Conservation (phyloP, 1,284 basidiomycete genomes). For the Ustilago trichophora region DNA sequence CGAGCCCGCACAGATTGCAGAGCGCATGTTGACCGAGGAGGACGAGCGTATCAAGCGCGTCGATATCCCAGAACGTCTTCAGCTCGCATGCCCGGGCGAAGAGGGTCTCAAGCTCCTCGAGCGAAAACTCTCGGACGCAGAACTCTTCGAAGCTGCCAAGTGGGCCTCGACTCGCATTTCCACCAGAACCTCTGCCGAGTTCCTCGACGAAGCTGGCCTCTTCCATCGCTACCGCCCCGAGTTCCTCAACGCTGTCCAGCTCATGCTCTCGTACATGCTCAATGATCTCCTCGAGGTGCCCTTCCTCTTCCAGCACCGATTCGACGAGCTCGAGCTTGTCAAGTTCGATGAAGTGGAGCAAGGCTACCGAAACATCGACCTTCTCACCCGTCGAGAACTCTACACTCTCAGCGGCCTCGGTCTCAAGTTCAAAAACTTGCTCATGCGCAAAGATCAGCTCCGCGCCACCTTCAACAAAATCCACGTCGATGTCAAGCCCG, state of each 20-base stretch:
- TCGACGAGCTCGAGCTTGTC: constrained; percentile 85
- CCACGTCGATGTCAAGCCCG: constrained; percentile 71
- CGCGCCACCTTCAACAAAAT: constrained; percentile 54
- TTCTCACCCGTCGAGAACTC: constrained; percentile 60
- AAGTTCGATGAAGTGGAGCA: constrained; percentile 36
- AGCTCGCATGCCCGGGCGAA: constrained; percentile 76
- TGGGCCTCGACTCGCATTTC: constrained; percentile 90
- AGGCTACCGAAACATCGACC: constrained; percentile 42
- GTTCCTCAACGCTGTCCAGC: constrained; percentile 82
- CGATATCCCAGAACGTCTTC: constrained; percentile 96
- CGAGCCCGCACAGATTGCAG: constrained; percentile 94
- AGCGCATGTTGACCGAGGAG: constrained; percentile 88
- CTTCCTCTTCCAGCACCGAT: constrained; percentile 91
- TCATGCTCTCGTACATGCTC: constrained; percentile 84
- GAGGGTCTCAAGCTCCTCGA: constrained; percentile 72
- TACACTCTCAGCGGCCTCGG: constrained; percentile 75
- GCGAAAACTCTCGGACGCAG: constrained; percentile 73
- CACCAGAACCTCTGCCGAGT: constrained; percentile 71
- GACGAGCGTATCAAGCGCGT: constrained; percentile 87
- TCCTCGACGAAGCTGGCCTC: constrained; percentile 71
- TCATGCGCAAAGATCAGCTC: constrained; percentile 59
- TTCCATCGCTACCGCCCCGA: constrained; percentile 74
- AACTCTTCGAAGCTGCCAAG: constrained; percentile 81
- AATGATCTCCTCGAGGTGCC: constrained; percentile 89
- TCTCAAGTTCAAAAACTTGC: constrained; percentile 63